Conservation (phyloP, 2,329 filamentous ascomycete species). For the Leptographium galeiforme region DNA sequence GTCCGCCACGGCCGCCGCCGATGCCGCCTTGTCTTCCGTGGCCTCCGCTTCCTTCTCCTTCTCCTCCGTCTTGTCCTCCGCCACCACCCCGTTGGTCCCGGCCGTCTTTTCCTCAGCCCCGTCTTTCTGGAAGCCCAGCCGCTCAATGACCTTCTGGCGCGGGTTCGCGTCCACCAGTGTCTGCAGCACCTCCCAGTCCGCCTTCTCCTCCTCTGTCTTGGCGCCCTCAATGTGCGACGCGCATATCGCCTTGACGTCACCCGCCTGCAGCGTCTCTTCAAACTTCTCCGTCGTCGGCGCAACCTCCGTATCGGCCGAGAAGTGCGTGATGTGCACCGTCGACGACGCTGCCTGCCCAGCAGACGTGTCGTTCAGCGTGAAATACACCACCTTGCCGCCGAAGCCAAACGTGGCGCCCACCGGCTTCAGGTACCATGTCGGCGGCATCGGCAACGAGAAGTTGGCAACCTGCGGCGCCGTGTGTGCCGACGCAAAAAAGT, state of each 20-base stretch:
- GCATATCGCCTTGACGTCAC: conserved; percentile 67
- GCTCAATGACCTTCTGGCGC: conserved; percentile 74
- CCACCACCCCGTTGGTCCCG: conserved; percentile 10
- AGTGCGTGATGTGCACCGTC: conserved; percentile 72
- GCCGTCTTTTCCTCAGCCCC: conserved; percentile 19
- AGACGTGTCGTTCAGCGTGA: conserved; percentile 45
- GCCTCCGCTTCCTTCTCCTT: conserved; percentile 12
- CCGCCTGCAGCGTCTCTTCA: conserved; percentile 65
- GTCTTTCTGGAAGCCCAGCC: conserved; percentile 59
- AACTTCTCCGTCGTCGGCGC: conserved; percentile 78
- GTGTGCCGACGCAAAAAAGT: conserved; percentile 92
- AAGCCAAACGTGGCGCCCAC: conserved; percentile 86
- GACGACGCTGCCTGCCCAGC: conserved; percentile 56
- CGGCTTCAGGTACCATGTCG: conserved; percentile 80
- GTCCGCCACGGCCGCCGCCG: conserved; percentile 12
- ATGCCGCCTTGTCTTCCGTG: conserved; percentile 9
- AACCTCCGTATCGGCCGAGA: conserved; percentile 75
- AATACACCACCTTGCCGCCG: conserved; percentile 77
- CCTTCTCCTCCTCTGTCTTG: conserved; percentile 79
- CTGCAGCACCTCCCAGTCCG: conserved; percentile 90
- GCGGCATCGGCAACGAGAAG: conserved; percentile 75
- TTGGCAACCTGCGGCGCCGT: conserved; percentile 80
- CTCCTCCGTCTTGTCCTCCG: conserved; percentile 11
- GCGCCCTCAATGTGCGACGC: conserved; percentile 63
- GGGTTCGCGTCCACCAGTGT: conserved; percentile 75